Evolutionary conservation across 1,284 basidiomycete genomes (phyloP), one percentile per base, ranked within the genome.

Genomic region (Pseudozyma flocculosa): DNA sequence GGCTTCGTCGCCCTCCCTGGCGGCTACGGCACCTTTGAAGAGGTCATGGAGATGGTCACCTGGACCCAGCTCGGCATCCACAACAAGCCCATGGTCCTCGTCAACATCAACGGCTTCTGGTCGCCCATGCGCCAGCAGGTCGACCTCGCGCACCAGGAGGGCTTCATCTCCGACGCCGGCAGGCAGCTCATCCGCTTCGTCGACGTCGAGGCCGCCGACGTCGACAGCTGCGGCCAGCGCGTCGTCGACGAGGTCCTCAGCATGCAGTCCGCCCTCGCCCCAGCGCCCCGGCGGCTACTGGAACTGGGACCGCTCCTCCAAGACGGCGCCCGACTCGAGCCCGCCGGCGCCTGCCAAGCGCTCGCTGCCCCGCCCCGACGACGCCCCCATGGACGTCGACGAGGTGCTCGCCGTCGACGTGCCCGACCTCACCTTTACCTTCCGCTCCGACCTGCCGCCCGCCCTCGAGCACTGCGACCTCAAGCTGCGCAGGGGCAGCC

Each of bases 21-120:
- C 32, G 92, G 92, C 0, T 93, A 85, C 72, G 92, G 92, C 17
- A 94, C 91, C 0, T 90, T 90, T 65, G 92, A 95, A 78, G 92
- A 95, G 48, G 81, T 92, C 22, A 79, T 95, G 44, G 92, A 95
- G 79, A 92, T 90, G 63, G 84, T 87, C 37, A 93, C 92, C 2
- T 96, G 92, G 92, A 87, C 86, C 10, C 89, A 93, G 76, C 80
- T 95, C 17, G 89, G 89, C 19, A 91, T 95, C 54, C 92, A 94
- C 76, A 82, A 84, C 46, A 91, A 91, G 81, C 89, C 92, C 15
- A 86, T 93, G 49, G 80, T 94, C 29, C 80, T 94, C 40, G 70
- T 93, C 41, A 93, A 95, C 75, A 87, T 93, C 34, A 83, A 84
- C 43, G 84, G 84, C 1, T 94, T 87, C 80, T 96, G 85, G 78